Evolutionary conservation across 2,329 filamentous ascomycete genomes (phyloP), one percentile per base, ranked within the genome.

Genomic region (Pseudogymnoascus sp.): DNA sequence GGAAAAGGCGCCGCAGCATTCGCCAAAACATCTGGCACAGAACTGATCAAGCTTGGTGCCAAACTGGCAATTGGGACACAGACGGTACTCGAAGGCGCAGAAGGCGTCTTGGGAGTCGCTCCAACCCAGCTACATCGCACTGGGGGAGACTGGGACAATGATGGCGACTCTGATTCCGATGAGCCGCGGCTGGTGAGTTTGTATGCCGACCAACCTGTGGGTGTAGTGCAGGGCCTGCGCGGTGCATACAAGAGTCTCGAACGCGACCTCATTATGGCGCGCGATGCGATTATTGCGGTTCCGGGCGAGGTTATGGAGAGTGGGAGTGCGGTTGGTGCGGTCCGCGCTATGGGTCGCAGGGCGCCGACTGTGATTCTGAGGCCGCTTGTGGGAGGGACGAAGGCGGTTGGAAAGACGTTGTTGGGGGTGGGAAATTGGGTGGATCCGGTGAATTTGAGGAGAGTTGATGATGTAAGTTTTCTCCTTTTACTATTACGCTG

Each of bases 11-110:
- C 92, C 0, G 79, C 88, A 7, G 88, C 91, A 1, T 99, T 99
- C 75, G 92, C 91, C 37, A 92, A 90, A 71, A 97, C 92, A 1
- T 99, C 94, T 0, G 92, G 92, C 2, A 95, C 89, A 0, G 94
- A 97, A 72, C 82, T 97, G n/a, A 89, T 96, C 66, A 94, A 94
- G 70, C 80, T 99, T 0, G 93, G 94, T 11, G 94, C 94, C 53
- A 97, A 97, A 75, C 80, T 97, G 60, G 93, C 93, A 0, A 90
- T 97, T 60, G 94, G 94, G 35, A 96, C 95, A 2, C 94, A 97
- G 71, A 94, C 89, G n/a, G 86, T 92, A 14, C 83, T 99, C 1
- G 89, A 96, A 72, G 90, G 89, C 16, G 92, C 92, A 0, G 95
- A 99, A 74, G 90, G 85, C 16, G 81, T 97, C 66, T 80, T 97